A percentile compares a stretch with the other conserved stretches of the same genome.
These are phyloP conservation scores for Agaricales sp. DNA, from an alignment of 1,284 basidiomycete species.

Conservation along the genomic window DNA sequence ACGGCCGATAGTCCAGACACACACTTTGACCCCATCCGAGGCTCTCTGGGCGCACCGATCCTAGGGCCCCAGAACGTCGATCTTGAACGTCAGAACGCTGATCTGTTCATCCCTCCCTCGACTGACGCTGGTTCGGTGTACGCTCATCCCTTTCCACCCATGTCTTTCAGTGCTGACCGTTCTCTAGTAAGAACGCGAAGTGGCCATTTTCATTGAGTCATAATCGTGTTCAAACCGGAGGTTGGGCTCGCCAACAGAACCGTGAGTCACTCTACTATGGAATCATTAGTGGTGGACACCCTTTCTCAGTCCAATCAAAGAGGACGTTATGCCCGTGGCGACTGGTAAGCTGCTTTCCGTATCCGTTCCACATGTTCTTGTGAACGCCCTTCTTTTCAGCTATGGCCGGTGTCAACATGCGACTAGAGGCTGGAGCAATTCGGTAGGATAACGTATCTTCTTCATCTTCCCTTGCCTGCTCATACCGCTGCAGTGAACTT, in stretches of 20 bases:
- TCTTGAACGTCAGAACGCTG: constrained; percentile 48
- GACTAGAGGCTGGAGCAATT: constrained; percentile 52
- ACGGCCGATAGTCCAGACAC: constrained; percentile 17
- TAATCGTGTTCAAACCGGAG: constrained; percentile 60
- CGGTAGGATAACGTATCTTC: constrained; percentile 27
- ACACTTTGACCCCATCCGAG: constrained; percentile 23
- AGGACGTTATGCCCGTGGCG: constrained; percentile 50
- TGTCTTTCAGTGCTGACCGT: constrained; percentile 2
- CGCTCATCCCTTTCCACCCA: constrained; percentile 15
- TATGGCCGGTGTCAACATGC: constrained; percentile 64
- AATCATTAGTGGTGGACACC: neutral
- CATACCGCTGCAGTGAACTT: constrained; percentile 37
- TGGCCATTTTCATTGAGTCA: constrained; percentile 65
- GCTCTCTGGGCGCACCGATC: constrained; percentile 36
- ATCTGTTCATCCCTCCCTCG: constrained; percentile 51
- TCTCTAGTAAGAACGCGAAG: constrained; percentile 44
- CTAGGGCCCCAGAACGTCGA: constrained; percentile 46
- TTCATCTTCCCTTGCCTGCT: neutral
- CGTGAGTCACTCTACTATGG: constrained; percentile 22
- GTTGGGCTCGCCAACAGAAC: constrained; percentile 68
- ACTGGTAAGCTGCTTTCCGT: constrained; percentile 25
- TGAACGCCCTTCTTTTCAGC: constrained; percentile 17
- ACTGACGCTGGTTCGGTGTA: constrained; percentile 59
- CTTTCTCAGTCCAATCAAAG: constrained; percentile 18
- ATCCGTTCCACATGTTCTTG: neutral